Conservation (phyloP, 208 protist genomes). For the Tetramitus jugosus region DNA sequence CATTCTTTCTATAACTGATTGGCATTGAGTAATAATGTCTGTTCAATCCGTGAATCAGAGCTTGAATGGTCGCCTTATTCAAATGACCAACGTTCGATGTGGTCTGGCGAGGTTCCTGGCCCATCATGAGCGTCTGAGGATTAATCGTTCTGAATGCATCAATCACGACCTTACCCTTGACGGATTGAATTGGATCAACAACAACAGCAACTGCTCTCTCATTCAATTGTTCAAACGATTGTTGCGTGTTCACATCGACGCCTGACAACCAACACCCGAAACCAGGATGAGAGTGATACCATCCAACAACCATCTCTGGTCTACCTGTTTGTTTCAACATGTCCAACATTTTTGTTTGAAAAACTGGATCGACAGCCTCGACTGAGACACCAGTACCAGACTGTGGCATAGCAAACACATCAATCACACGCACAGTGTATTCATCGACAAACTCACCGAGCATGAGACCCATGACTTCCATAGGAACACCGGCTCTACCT, state of each 20-base stretch:
- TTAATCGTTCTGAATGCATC: constrained; percentile 98
- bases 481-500: constrained; percentile 93
- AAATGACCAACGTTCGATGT: constrained; percentile 99
- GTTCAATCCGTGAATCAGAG: constrained; percentile 94
- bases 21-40: constrained; percentile 99
- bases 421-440: constrained; percentile 94
- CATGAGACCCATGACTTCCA: constrained; percentile 99
- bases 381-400: constrained; percentile 95
- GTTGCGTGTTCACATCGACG: constrained; percentile 98
- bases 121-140: constrained; percentile 70
- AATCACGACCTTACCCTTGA: constrained; percentile 99
- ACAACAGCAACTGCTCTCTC: constrained; percentile 96
- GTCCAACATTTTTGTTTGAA: constrained; percentile 99
- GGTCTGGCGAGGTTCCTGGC: constrained; percentile 92
- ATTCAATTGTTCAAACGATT: constrained; percentile 93
- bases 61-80: constrained; percentile 92
- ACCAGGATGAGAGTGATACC: constrained; percentile 99
- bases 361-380: constrained; percentile 98
- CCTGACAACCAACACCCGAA: constrained; percentile 99
- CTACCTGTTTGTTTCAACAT: constrained; percentile 96
- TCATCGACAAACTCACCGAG: constrained; percentile 99
- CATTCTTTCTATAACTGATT: constrained; percentile 98
- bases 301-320: constrained; percentile 98
- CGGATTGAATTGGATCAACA: constrained; percentile 99
- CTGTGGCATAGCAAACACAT: constrained; percentile 98